A percentile compares a stretch with the other conserved stretches of the same genome.
Evolutionary conservation across 257 asterid species (phyloP).

Genomic region (Solanum bukasovii): DNA sequence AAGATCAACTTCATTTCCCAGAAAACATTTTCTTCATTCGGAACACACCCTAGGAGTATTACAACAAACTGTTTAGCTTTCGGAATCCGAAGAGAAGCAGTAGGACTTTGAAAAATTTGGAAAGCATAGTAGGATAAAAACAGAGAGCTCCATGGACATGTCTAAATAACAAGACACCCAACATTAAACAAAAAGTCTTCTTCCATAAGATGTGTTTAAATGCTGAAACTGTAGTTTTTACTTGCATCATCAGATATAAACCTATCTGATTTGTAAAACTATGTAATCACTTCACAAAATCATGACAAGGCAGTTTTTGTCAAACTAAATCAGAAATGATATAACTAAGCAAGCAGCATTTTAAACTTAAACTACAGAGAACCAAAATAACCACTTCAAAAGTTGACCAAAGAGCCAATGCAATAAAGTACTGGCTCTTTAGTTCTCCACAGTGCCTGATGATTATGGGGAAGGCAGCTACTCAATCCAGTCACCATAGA

Average conservation of each 20-base stretch:
- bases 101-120: background rate
- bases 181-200: background rate
- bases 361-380: background rate
- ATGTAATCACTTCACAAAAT: background rate
- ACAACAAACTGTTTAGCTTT: background rate
- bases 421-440: background rate
- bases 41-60: background rate
- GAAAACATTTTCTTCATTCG: background rate
- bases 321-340: background rate
- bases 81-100: background rate
- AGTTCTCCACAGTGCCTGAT: background rate
- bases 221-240: background rate
- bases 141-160: background rate
- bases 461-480: background rate
- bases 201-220: background rate
- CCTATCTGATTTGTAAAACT: background rate
- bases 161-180: background rate
- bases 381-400: background rate
- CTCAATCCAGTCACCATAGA: slow-evolving; percentile 55
- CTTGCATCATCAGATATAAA: background rate
- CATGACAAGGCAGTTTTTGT: background rate
- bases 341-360: background rate
- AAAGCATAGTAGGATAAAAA: background rate
- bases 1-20: background rate
- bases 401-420: background rate